A percentile compares a stretch with the other conserved stretches of the same genome.
Conservation (phyloP, 768 basidiomycete genomes). For the Pleurotus djamor region DNA sequence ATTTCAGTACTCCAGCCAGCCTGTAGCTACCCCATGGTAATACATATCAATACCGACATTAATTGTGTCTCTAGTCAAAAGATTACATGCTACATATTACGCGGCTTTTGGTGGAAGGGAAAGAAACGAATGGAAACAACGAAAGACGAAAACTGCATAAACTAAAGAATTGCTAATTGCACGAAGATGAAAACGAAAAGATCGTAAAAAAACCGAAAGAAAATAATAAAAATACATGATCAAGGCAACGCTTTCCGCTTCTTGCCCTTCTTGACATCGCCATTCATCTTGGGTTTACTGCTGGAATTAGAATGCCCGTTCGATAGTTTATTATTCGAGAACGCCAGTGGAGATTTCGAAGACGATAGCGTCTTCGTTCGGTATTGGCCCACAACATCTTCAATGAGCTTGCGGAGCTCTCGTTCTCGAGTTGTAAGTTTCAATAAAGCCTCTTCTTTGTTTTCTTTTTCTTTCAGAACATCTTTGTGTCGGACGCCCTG, state of each 20-base stretch:
- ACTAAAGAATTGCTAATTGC: neutral
- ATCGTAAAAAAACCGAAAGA: slow-evolving; percentile 10
- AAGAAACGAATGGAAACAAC: slow-evolving; percentile 7
- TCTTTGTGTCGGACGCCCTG: slow-evolving; percentile 74
- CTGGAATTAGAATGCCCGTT: slow-evolving; percentile 36
- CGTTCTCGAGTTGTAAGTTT: slow-evolving; percentile 75
- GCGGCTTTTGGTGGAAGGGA: neutral
- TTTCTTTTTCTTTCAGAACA: slow-evolving; percentile 72
- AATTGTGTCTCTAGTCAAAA: neutral
- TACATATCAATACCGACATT: neutral
- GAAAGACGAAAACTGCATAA: slow-evolving; percentile 2
- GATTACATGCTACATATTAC: slow-evolving; percentile 2
- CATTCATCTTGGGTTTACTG: slow-evolving; percentile 35
- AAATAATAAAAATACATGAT: slow-evolving; percentile 24
- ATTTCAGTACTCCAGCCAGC: neutral
- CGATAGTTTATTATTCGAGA: slow-evolving; percentile 33
- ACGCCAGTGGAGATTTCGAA: slow-evolving; percentile 28
- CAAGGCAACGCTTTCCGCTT: slow-evolving; percentile 46
- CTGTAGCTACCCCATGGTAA: neutral
- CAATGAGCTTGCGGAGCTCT: slow-evolving; percentile 74
- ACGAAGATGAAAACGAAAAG: neutral
- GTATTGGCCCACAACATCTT: slow-evolving; percentile 63
- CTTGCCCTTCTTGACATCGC: slow-evolving; percentile 56
- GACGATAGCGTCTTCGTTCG: slow-evolving; percentile 31
- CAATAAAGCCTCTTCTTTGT: slow-evolving; percentile 63